Conservation (phyloP, 1,284 basidiomycete species). For the Cutaneotrichosporon daszewskae region DNA sequence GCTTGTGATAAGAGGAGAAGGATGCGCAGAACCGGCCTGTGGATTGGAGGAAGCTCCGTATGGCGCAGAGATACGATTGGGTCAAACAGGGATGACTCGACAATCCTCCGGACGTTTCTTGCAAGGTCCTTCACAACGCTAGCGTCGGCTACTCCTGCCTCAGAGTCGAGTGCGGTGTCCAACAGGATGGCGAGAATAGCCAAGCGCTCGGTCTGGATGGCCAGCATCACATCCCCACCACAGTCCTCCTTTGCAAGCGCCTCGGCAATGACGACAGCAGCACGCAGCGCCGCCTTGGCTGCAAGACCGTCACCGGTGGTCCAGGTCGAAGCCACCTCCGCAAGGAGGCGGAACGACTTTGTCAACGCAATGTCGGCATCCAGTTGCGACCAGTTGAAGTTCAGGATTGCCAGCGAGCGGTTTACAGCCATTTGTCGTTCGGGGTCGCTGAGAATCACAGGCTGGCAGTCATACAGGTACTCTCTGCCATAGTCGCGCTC, state of each 20-base stretch:
- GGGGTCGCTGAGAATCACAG: slow-evolving; percentile 25
- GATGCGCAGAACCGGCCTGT: slow-evolving; percentile 71
- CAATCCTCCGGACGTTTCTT: slow-evolving; percentile 59
- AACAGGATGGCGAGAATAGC: slow-evolving; percentile 67
- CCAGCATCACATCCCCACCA: slow-evolving; percentile 75
- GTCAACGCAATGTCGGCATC: slow-evolving; percentile 69
- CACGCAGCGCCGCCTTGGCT: slow-evolving; percentile 56
- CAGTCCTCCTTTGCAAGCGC: slow-evolving; percentile 65
- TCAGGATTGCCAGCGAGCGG: slow-evolving; percentile 45
- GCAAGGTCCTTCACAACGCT: slow-evolving; percentile 53
- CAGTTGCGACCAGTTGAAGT: slow-evolving; percentile 65
- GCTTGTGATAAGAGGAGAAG: slow-evolving; percentile 60
- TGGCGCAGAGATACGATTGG: slow-evolving; percentile 70
- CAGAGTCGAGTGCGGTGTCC: slow-evolving; percentile 60
- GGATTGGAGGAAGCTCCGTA: slow-evolving; percentile 62
- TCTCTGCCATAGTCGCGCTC: slow-evolving; percentile 73
- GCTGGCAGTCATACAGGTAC: slow-evolving; percentile 59
- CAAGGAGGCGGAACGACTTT: slow-evolving; percentile 70
- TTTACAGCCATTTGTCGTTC: slow-evolving; percentile 45
- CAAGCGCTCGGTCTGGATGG: slow-evolving; percentile 70
- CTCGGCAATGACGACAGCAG: slow-evolving; percentile 61
- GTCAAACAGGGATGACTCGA: slow-evolving; percentile 67
- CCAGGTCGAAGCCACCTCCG: slow-evolving; percentile 62
- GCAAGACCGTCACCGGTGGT: slow-evolving; percentile 57
- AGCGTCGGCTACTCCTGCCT: slow-evolving; percentile 50